phyloP scores from a whole-genome alignment of 495 filamentous ascomycete species.

The Penicillium taxi region DNA sequence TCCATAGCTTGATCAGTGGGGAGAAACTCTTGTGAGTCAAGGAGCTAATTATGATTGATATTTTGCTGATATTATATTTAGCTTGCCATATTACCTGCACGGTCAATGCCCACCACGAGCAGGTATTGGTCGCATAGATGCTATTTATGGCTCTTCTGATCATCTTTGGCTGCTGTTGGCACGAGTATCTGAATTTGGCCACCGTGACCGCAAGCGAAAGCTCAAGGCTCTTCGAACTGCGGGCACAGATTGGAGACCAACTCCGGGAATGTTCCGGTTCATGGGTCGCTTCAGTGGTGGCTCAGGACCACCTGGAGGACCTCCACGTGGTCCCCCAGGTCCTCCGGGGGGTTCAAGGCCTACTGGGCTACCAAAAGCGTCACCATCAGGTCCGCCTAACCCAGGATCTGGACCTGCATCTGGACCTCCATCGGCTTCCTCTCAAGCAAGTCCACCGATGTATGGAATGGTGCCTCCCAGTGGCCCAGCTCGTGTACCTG shows the following conservation, averaged over 20 bases:
- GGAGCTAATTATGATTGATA: background rate
- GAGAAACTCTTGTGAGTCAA: slow-evolving; percentile 69
- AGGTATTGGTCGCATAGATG: slow-evolving; percentile 66
- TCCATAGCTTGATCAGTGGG: slow-evolving; percentile 84
- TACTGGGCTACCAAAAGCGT: slow-evolving; percentile 8
- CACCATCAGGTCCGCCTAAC: slow-evolving; percentile 9
- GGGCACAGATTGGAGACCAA: slow-evolving; percentile 52
- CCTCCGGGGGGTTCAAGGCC: slow-evolving; percentile 3
- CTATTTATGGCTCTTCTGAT: slow-evolving; percentile 80
- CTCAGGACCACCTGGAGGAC: slow-evolving; percentile 19
- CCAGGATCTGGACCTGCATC: slow-evolving; percentile 5
- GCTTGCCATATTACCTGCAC: slow-evolving; percentile 74
- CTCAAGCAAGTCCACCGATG: slow-evolving; percentile 28
- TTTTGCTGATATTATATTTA: slow-evolving; percentile 26
- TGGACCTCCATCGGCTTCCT: slow-evolving; percentile 3
- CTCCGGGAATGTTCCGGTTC: slow-evolving; percentile 41
- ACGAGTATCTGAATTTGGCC: slow-evolving; percentile 72
- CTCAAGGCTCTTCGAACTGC: slow-evolving; percentile 41
- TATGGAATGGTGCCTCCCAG: slow-evolving; percentile 47
- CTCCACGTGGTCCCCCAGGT: slow-evolving; percentile 20
- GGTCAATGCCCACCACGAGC: slow-evolving; percentile 78
- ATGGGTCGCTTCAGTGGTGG: slow-evolving; percentile 32
- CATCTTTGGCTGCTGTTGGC: slow-evolving; percentile 77
- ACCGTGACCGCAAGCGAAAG: slow-evolving; percentile 72
- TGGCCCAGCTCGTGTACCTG: slow-evolving; percentile 32